Percentiles rank a stretch among this genome's conserved stretches.
phyloP scores from a whole-genome alignment of 768 basidiomycete species.

The Suillus luteus region DNA sequence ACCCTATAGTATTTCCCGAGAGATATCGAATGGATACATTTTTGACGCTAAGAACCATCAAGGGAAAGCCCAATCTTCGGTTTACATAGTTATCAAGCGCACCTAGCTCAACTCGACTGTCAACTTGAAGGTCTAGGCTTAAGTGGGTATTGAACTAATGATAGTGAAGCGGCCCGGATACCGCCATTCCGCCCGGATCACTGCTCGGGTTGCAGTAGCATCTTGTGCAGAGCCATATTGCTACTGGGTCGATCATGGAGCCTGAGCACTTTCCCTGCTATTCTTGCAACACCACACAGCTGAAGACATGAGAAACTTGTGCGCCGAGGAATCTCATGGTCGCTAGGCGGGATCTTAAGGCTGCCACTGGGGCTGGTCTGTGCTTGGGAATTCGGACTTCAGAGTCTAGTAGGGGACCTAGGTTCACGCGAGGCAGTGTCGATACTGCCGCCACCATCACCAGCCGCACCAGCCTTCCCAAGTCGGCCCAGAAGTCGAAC shows the following conservation, averaged over 20 bases:
- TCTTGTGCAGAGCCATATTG: not conserved
- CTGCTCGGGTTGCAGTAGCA: not conserved
- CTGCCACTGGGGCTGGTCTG: not conserved
- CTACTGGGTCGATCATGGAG: not conserved
- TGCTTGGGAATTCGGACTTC: not conserved
- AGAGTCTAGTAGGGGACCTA: not conserved
- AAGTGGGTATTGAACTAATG: not conserved
- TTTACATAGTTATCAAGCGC: not conserved
- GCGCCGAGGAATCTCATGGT: not conserved
- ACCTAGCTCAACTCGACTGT: not conserved
- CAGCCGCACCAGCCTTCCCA: not conserved
- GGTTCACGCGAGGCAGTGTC: not conserved
- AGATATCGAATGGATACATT: not conserved
- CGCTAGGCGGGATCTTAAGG: not conserved
- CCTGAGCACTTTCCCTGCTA: not conserved
- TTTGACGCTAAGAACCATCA: not conserved
- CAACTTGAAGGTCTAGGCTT: not conserved
- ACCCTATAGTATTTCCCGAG: not conserved
- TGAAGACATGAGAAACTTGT: not conserved
- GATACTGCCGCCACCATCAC: not conserved
- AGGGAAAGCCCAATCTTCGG: not conserved
- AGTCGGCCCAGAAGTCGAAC: not conserved
- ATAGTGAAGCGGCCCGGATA: not conserved
- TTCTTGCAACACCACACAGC: not conserved
- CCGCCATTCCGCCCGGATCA: slow-evolving; percentile 4